phyloP scores from a whole-genome alignment of 2,329 filamentous ascomycete species.

The Cladosporium sp. region DNA sequence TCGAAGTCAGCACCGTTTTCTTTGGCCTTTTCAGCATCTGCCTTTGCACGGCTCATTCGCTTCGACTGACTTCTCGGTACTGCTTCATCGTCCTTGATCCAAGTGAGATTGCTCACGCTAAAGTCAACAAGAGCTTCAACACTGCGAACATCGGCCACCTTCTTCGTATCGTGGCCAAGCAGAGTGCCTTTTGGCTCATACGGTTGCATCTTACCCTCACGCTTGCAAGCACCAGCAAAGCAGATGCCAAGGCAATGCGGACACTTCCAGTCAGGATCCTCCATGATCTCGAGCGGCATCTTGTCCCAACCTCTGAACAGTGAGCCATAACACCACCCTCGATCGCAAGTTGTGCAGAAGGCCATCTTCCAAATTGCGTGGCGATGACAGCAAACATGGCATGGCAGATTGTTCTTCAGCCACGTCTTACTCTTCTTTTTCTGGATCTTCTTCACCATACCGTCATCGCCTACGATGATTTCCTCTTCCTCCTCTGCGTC shows the following conservation, averaged over 20 bases:
- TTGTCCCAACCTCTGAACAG: constrained; percentile 88
- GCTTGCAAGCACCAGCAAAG: constrained; percentile 77
- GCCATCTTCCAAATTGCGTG: constrained; percentile 84
- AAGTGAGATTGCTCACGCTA: constrained; percentile 78
- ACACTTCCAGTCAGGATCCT: constrained; percentile 79
- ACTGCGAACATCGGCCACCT: constrained; percentile 85
- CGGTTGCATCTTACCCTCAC: constrained; percentile 63
- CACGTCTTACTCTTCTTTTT: constrained; percentile 54
- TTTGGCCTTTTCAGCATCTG: constrained; percentile 52
- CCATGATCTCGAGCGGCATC: constrained; percentile 77
- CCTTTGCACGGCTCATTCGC: constrained; percentile 39
- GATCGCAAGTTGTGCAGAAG: constrained; percentile 69
- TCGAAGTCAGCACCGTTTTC: constrained; percentile 42
- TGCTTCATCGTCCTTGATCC: constrained; percentile 60
- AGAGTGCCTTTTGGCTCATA: constrained; percentile 85
- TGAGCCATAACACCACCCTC: constrained; percentile 88
- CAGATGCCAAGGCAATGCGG: constrained; percentile 83
- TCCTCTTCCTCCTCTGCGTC: constrained; percentile 46
- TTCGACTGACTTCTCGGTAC: constrained; percentile 33
- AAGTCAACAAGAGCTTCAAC: constrained; percentile 90
- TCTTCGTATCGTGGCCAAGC: constrained; percentile 84
- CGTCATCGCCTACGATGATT: constrained; percentile 61
- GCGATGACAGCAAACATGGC: constrained; percentile 78
- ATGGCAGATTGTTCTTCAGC: constrained; percentile 52
- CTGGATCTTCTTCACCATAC: constrained; percentile 59